Conservation (phyloP, 805 yeast species). For the Metschnikowia picachoensis region DNA sequence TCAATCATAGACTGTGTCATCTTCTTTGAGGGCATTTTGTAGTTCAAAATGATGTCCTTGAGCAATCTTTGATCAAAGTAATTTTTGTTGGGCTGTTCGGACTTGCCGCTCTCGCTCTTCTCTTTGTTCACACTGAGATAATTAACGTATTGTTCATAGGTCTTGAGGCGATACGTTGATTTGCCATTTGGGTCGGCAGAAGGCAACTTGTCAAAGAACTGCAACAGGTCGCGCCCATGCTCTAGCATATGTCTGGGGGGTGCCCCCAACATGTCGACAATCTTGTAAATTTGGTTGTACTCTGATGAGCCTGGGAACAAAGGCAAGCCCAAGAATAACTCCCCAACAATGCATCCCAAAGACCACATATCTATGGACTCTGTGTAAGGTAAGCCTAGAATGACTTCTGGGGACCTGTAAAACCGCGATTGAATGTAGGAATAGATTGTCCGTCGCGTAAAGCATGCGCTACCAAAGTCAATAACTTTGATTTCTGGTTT, state of each 20-base stretch:
- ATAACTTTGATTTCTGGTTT: conserved; percentile 85
- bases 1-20: conserved; percentile 55
- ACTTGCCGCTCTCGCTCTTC: conserved; percentile 29
- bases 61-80: conserved; percentile 67
- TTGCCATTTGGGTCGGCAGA: conserved; percentile 23
- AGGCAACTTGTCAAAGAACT: conserved; percentile 54
- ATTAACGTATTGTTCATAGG: conserved; percentile 34
- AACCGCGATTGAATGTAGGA: conserved; percentile 91
- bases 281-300: conserved; percentile 81
- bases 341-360: conserved; percentile 88
- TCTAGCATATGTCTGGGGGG: conserved; percentile 98
- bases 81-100: conserved; percentile 78
- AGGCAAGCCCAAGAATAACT: conserved; percentile 86
- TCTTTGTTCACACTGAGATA: conserved; percentile 25
- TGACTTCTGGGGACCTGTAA: conserved; percentile 92
- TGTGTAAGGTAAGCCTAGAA: conserved; percentile 87
- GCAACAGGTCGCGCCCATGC: conserved; percentile 79
- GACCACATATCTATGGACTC: conserved; percentile 98
- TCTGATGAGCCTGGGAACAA: conserved; percentile 94
- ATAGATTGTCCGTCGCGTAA: conserved; percentile 82
- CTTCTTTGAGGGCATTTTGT: conserved; percentile 60
- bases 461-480: conserved; percentile 96
- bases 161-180: conserved; percentile 30
- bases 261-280: conserved; percentile 72
- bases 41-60: conserved; percentile 71